Evolutionary conservation across 371 early-diverging fungal species (phyloP), one percentile per base, ranked within the genome.

Genomic region (Catenaria anguillulae): DNA sequence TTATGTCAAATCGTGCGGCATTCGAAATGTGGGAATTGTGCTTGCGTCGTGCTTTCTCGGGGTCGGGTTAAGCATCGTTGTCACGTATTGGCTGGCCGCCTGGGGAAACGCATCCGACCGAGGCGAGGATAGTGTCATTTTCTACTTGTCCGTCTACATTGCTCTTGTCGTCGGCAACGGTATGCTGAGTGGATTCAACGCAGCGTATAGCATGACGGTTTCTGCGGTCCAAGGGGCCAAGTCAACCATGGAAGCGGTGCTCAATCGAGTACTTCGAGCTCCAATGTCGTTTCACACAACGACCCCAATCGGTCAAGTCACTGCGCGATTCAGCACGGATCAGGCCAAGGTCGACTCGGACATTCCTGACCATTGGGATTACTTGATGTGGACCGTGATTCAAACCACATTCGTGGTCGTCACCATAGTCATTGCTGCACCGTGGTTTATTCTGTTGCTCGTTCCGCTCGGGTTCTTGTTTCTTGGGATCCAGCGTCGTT

Each of bases 271-370:
- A 36, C 58, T 78, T 1, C 71, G 73, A 60, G 64, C 54, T 29
- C 60, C 42, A 29, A 61, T 40, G 43, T 70, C n/a, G 71, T 74
- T 52, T 55, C 90, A 92, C 68, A 92, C 93, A 58, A 79, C 75
- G 43, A 92, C 89, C 0, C 87, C 93, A 4, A 66, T 87, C n/a
- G 91, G 89, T 35, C 83, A 90, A 26, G 87, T 95, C 62, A 73
- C 93, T 73, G 89, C 86, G 68, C 77, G 93, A 12, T 43, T 43
- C 45, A 10, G 10, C 2, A 10, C 8, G 19, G 45, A 43, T 23
- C 45, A 43, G 21, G 17, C 4, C 10, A 43, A 43, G 10, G 17
- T 43, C 19, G 45, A 43, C 45, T 12, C 21, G 19, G 3, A 10
- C 19, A 43, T 43, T 23, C 45, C 45, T 2, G 2, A 8, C 19